phyloP scores from a whole-genome alignment of 2,329 filamentous ascomycete species.

The Botrytis squamosa region DNA sequence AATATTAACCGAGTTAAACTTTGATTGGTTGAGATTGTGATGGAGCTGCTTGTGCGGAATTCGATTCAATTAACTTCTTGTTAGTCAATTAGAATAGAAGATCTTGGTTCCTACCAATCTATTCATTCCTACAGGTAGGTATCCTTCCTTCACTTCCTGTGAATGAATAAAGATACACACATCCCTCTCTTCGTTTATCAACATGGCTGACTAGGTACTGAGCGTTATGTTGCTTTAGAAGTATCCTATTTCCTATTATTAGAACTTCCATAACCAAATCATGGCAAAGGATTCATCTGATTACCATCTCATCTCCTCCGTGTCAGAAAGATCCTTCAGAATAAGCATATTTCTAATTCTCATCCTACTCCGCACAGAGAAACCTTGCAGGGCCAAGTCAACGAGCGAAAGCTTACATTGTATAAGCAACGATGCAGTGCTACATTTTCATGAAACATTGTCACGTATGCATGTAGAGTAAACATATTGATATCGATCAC shows the following conservation, averaged over 20 bases:
- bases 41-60: background rate
- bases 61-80: background rate
- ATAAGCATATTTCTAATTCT: conserved; percentile 4
- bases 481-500: background rate
- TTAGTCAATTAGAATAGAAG: background rate
- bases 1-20: background rate
- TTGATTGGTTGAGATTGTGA: background rate
- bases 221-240: background rate
- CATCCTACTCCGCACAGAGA: background rate
- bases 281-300: background rate
- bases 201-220: background rate
- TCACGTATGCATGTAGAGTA: background rate
- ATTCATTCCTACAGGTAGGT: background rate
- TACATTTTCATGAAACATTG: background rate
- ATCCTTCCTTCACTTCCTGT: background rate
- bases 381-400: background rate
- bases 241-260: background rate
- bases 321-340: background rate
- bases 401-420: background rate
- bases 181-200: background rate
- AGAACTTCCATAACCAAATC: background rate
- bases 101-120: background rate
- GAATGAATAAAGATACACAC: background rate
- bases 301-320: background rate
- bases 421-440: background rate